These are phyloP conservation scores for Linum tenue DNA, from an alignment of 345 rosid genomes.

Conservation along the genomic window DNA sequence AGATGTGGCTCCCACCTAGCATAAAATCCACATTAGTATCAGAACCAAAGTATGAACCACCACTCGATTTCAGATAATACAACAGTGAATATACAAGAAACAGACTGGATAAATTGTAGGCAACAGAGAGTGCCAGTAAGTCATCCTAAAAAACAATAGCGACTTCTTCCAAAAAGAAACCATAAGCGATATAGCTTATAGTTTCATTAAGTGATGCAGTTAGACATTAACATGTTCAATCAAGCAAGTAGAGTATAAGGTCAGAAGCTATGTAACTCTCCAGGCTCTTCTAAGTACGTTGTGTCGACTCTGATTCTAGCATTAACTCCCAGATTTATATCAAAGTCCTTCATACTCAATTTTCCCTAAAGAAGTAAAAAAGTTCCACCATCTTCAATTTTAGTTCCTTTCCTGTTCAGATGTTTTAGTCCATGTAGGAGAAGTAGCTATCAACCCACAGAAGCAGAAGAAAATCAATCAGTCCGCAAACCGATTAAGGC, in stretches of 20 bases:
- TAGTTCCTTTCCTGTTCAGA: too few species aligned
- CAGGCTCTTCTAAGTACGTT: not conserved
- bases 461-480: too few species aligned
- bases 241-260: not conserved
- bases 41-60: not conserved
- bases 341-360: not conserved
- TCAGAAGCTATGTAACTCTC: not conserved
- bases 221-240: not conserved
- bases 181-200: not conserved
- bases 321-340: not conserved
- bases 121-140: not conserved
- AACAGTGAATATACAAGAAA: not conserved
- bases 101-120: not conserved
- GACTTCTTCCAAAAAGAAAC: too few species aligned
- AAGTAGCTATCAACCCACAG: too few species aligned
- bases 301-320: not conserved
- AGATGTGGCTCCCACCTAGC: constrained; percentile 73
- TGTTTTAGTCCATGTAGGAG: too few species aligned
- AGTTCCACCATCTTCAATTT: not conserved
- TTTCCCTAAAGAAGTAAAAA: not conserved
- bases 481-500: too few species aligned
- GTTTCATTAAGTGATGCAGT: too few species aligned
- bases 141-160: not conserved
- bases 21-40: not conserved
- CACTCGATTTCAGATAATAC: not conserved